These are phyloP conservation scores for Ustilago vetiveriae DNA, from an alignment of 1,284 basidiomycete species.

Conservation along the genomic window DNA sequence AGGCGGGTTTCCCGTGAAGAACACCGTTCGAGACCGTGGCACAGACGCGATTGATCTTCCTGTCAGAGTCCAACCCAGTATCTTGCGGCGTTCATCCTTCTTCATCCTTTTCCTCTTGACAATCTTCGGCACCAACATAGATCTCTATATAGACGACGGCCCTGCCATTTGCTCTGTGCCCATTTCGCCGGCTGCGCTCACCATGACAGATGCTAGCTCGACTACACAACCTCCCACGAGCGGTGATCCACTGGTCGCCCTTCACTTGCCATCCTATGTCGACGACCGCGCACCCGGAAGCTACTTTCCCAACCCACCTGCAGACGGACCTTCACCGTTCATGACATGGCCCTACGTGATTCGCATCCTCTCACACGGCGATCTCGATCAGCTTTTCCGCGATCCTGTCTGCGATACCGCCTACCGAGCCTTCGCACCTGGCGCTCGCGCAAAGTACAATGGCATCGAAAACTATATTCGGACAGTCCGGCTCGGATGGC, in stretches of 20 bases:
- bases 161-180: too few species aligned
- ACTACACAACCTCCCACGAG: background rate
- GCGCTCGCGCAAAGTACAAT: conserved; percentile 29
- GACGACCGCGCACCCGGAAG: conserved; percentile 18
- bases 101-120: too few species aligned
- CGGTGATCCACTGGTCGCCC: conserved; percentile 12
- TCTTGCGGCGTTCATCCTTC: too few species aligned
- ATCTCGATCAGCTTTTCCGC: conserved; percentile 55
- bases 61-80: too few species aligned
- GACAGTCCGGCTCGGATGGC: conserved; percentile 46
- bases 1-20: background rate
- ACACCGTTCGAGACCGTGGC: too few species aligned
- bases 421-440: conserved; percentile 45
- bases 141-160: too few species aligned
- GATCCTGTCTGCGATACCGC: conserved; percentile 39
- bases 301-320: conserved; percentile 27
- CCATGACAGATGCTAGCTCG: background rate
- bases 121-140: too few species aligned
- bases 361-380: conserved; percentile 31
- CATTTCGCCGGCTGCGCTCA: too few species aligned
- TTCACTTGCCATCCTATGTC: conserved; percentile 22
- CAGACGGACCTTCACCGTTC: conserved; percentile 5
- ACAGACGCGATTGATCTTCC: too few species aligned
- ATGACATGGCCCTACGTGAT: conserved; percentile 42
- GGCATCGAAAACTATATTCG: conserved; percentile 57